Evolutionary conservation across 192 early-diverging fungal species (phyloP).

Genomic region (Backusella tuberculispora): DNA sequence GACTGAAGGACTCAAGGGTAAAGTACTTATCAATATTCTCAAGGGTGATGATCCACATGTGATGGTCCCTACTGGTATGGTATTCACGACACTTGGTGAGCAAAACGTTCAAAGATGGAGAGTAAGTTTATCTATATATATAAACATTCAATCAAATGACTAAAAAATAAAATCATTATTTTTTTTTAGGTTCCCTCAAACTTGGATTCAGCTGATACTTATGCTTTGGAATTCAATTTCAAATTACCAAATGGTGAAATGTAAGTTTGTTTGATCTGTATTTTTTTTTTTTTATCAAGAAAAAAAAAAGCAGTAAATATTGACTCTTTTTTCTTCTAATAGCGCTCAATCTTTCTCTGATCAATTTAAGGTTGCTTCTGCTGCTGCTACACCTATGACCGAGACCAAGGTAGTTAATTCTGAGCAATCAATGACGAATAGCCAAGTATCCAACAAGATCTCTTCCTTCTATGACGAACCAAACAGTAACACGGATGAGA

Average conservation of each 20-base stretch:
- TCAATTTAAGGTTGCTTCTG: neutral
- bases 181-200: neutral
- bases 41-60: neutral
- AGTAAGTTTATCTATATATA: neutral
- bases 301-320: neutral
- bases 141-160: too few species aligned
- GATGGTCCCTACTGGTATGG: conserved; percentile 3
- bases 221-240: conserved; percentile 6
- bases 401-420: too few species aligned
- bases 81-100: neutral
- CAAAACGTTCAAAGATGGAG: neutral
- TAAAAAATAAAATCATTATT: too few species aligned
- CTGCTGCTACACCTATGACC: neutral
- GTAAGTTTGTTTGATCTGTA: neutral
- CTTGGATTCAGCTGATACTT: neutral
- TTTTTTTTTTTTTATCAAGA: neutral
- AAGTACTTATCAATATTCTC: neutral
- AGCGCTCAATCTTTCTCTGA: conserved; percentile 6
- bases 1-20: neutral
- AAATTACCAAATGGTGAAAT: neutral
- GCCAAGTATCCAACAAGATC: conserved; percentile 13
- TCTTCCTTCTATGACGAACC: too few species aligned
- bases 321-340: neutral
- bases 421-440: neutral
- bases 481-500: too few species aligned